Evolutionary conservation across 2,329 filamentous ascomycete species (phyloP), one percentile per base, ranked within the genome.

Genomic region (Rhynchosporium graminicola): DNA sequence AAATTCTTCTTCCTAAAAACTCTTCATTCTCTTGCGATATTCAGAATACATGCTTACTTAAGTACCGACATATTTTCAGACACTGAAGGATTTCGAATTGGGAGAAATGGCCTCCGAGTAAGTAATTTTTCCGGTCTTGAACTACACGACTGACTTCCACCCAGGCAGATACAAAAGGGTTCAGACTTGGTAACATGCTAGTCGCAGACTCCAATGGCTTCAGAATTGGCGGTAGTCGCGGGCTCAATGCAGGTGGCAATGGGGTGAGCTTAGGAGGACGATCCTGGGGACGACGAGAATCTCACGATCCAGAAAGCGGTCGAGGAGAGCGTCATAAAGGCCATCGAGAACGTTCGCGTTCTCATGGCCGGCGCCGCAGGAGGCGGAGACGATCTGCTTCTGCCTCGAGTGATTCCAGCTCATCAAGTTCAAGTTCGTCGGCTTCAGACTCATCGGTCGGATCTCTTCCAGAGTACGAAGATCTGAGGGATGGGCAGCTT

Each of bases 401-500:
- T 50, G 59, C 57, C 28, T 66, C 66, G 29, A 65, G 59, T 38
- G 67, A 59, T 29, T 74, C 73, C 1, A 63, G 74, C 73, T n/a
- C 72, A 3, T 78, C 76, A 0, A 76, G 73, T 0, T 77, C 75
- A 0, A 73, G 73, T 9, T 76, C 70, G 3, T 67, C 65, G 3
- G 61, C 59, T 33, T 77, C 76, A 0, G 62, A 65, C 9, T 72
- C 74, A 0, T 82, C 80, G 2, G 73, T 85, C 59, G 82, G 80
- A 42, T 84, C 82, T 2, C 79, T 87, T 0, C 82, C 83, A 0
- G 78, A 81, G 59, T 81, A 80, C 68, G 80, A 84, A 61, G 78
- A 82, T 47, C 74, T 86, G 2, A 72, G 71, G 12, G 79, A 80
- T 58, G 69, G 74, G 20, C 82, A 85, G 70, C 74, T 86, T 1